A percentile compares a stretch with the other conserved stretches of the same genome.
These are phyloP conservation scores for Phytopythium ostracodes DNA, from an alignment of 352 stramenopile species.

Conservation along the genomic window DNA sequence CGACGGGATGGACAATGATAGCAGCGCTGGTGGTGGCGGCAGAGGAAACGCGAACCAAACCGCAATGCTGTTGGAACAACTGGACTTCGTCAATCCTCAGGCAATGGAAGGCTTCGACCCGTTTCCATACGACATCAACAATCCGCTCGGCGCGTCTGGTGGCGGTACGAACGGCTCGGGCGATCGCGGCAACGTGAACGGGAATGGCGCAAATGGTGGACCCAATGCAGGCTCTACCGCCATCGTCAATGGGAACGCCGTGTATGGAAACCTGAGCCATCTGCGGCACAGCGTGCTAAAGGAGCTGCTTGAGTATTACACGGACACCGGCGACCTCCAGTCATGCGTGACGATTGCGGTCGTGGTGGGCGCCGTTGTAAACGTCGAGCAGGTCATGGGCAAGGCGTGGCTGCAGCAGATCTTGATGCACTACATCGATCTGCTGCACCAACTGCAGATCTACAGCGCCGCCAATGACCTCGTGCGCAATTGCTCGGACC, in stretches of 20 bases:
- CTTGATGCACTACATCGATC: conserved; percentile 89
- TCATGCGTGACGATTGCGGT: conserved; percentile 75
- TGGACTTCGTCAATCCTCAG: conserved; percentile 85
- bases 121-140: conserved; percentile 70
- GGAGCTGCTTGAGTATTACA: conserved; percentile 86
- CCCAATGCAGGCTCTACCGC: conserved; percentile 33
- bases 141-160: conserved; percentile 25
- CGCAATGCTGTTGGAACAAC: conserved; percentile 71
- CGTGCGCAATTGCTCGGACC: conserved; percentile 78
- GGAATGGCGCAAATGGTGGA: not conserved
- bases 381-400: conserved; percentile 78
- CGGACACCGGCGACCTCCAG: conserved; percentile 82
- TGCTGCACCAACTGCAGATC: conserved; percentile 84
- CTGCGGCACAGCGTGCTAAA: conserved; percentile 77
- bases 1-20: conserved; percentile 2
- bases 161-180: conserved; percentile 15
- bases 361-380: conserved; percentile 66
- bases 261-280: conserved; percentile 68
- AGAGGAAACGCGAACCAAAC: conserved; percentile 56
- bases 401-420: conserved; percentile 88
- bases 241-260: conserved; percentile 72
- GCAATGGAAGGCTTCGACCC: conserved; percentile 84
- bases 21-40: not conserved
- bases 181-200: conserved; percentile 21
- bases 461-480: conserved; percentile 86